Conservation (phyloP, 140 eudicot species). For the Ambrosia hybrid region DNA sequence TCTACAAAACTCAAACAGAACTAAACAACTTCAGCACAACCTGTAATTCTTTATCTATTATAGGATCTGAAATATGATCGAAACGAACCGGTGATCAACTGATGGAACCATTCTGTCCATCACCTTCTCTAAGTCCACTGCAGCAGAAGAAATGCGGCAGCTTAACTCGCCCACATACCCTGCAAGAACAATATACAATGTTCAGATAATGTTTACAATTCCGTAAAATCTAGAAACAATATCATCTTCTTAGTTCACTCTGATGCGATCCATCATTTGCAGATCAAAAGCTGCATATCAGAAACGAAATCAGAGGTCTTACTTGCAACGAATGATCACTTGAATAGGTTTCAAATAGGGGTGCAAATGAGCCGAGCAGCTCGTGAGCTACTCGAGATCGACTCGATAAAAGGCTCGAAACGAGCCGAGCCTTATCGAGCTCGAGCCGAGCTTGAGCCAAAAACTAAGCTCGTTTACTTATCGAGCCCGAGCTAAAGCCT, state of each 20-base stretch:
- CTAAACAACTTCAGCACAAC: background rate
- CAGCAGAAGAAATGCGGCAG: slow-evolving; percentile 96
- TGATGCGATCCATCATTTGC: background rate
- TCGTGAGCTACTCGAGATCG: too few relatives aligned
- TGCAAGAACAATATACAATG: slow-evolving; percentile 22
- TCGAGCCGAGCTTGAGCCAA: too few relatives aligned
- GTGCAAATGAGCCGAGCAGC: too few relatives aligned
- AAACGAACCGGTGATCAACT: slow-evolving; percentile 23
- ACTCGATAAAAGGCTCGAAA: too few relatives aligned
- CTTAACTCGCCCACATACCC: slow-evolving; percentile 89
- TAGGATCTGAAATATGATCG: slow-evolving; percentile 2
- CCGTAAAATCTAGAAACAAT: background rate
- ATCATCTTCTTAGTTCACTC: background rate
- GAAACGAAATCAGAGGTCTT: slow-evolving; percentile 28
- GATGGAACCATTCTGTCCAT: slow-evolving; percentile 41
- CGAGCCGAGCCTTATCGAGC: too few relatives aligned
- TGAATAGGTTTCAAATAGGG: slow-evolving; percentile 40
- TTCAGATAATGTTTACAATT: background rate
- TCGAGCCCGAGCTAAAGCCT: too few relatives aligned
- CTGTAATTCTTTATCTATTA: slow-evolving; percentile 15
- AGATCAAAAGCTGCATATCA: background rate
- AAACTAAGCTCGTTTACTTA: too few relatives aligned
- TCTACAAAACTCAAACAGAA: background rate
- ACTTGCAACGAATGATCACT: slow-evolving; percentile 84
- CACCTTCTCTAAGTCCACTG: slow-evolving; percentile 73